Base-by-base conservation (phyloP, 1,139 yeast species). In the Pichia terricola region DNA sequence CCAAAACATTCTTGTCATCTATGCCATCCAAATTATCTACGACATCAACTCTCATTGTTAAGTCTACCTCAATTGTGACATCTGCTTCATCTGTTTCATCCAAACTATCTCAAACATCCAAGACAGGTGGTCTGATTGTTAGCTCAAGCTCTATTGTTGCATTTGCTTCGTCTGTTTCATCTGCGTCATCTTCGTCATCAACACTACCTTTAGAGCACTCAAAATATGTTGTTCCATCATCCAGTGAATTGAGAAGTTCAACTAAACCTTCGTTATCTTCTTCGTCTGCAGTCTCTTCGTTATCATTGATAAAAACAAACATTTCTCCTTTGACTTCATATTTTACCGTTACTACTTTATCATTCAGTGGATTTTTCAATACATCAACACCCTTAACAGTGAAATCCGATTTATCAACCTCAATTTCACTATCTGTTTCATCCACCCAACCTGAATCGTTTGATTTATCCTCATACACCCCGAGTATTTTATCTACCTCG, bases 81-180 rank as follows among this genome's bases (percentile, higher is more conserved):
- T 25, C 40, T 8, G 11, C 35, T 38, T 26, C 36, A n/a, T 8
- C 46, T 5, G 9, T 38, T 25, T 5, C 43, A 32, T n/a, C 43
- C 22, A 16, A 16, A 16, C 22, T 16, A 16, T 16, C 22, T 16
- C 22, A 16, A 16, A 16, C 22, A 16, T 16, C 22, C 22, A 16
- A 16, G 22, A 16, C 22, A 16, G 22, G 22, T 16, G 22, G 22
- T 16, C 22, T 16, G 22, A 16, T 16, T 16, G 22, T 16, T 16
- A 16, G 22, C 22, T 16, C 22, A 16, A 16, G 22, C 22, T 16
- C 22, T 2, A 16, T 16, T 16, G 22, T 16, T 1, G 2, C 22
- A 16, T 16, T 2, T 16, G 22, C 22, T 16, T 16, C 22, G 22
- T 16, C 22, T 3, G 25, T 37, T 5, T 37, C 43, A 25, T 37